Base-by-base conservation (phyloP, 352 stramenopile species). In the Pythium dissotocum region DNA sequence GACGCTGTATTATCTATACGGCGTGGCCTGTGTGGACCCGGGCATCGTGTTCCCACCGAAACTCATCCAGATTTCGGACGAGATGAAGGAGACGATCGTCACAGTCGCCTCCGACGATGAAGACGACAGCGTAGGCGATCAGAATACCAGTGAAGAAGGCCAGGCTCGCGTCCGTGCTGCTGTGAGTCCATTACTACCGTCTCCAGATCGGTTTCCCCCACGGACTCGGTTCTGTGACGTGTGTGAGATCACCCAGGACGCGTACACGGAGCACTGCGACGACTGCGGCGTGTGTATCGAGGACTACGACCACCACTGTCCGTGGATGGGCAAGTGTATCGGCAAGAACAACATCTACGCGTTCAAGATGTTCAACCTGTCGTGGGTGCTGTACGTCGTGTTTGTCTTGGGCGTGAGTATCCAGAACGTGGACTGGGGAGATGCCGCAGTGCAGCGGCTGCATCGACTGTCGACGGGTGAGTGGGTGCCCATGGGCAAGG, bases 311-410 rank as follows among this genome's bases (percentile, higher is more conserved):
- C 91, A 98, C 78, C 91, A 98, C 69, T 98, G 93, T 77, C 92
- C 94, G 36, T 98, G 91, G 90, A 97, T 97, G 88, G 91, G 93
- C 54, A 98, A 97, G 57, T 98, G 91, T 70, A 98, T 98, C 70
- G 94, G 92, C 18, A 85, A 88, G 68, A 87, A 79, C 61, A 98
- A 98, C 79, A 91, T 97, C 71, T 80, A 81, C 58, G 83, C 85
- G 40, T 98, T 98, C 77, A 79, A 97, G 61, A 79, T 89, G 59
- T 98, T 98, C 75, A 94, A 94, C 67, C 42, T 85, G 48, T 74
- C 73, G 42, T 94, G 86, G 86, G 75, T 97, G 14, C 58, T 93
- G 49, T 96, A 95, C 71, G 75, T 96, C 5, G 71, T 91, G 10
- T 98, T 97, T 38, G 81, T 90, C 57, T 61, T 94, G 16, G 72